phyloP scores from a whole-genome alignment of 495 filamentous ascomycete genomes.

The Podospora pseudopauciseta region DNA sequence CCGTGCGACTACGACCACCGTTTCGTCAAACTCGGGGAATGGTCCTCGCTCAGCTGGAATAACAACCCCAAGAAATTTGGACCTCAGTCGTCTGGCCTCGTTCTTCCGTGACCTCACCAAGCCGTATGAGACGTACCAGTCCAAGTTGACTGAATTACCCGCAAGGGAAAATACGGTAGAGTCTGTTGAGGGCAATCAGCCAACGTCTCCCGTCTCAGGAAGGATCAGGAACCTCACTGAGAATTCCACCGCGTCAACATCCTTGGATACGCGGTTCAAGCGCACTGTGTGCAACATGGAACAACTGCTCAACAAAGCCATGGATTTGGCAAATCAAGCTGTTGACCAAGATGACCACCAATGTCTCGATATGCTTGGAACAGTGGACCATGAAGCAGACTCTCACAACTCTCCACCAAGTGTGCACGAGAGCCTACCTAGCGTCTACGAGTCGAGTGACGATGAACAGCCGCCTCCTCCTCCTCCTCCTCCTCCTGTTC shows the following conservation, averaged over 20 bases:
- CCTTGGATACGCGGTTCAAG: constrained; percentile 30
- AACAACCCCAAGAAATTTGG: constrained; percentile 11
- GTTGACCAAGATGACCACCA: constrained; percentile 27
- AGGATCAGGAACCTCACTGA: constrained; percentile 10
- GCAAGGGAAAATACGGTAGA: not conserved
- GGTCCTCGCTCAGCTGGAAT: not conserved
- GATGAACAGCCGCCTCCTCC: constrained; percentile 12
- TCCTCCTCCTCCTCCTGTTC: not conserved
- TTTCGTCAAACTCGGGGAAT: not conserved
- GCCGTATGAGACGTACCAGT: constrained; percentile 20
- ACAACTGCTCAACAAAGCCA: constrained; percentile 44
- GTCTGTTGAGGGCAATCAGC: not conserved
- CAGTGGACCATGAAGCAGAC: constrained; percentile 11
- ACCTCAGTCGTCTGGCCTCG: constrained; percentile 17
- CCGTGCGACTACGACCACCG: not conserved
- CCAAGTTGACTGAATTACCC: constrained; percentile 21
- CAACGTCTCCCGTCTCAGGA: not conserved
- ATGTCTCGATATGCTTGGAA: constrained; percentile 5
- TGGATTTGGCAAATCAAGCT: constrained; percentile 41
- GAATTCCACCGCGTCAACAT: constrained; percentile 3
- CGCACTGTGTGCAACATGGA: constrained; percentile 44
- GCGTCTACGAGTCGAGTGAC: constrained; percentile 17
- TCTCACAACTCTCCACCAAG: constrained; percentile 19
- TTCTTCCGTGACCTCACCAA: constrained; percentile 28
- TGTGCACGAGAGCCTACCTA: constrained; percentile 1